Evolutionary conservation across 371 early-diverging fungal genomes (phyloP).

Genomic region (Capniomyces stellatus): DNA sequence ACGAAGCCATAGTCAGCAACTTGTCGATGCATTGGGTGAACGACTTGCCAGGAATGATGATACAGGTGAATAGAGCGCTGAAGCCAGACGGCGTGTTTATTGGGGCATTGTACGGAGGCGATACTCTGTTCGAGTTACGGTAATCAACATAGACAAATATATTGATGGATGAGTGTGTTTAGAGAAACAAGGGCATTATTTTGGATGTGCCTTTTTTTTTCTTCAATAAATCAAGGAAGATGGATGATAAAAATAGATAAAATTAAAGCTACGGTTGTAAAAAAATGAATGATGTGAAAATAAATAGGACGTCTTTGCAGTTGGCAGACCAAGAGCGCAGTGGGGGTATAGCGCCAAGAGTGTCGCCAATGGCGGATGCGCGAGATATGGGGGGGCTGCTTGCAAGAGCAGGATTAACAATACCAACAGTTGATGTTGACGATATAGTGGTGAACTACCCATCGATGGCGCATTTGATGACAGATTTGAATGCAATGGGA

Average conservation of each 20-base stretch:
- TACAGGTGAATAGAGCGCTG: slow-evolving; percentile 56
- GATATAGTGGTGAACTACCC: slow-evolving; percentile 85
- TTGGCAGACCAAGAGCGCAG: slow-evolving; percentile 79
- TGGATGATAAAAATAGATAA: too few relatives aligned
- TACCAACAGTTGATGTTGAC: slow-evolving; percentile 89
- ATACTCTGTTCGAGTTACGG: slow-evolving; percentile 81
- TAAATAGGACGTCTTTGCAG: slow-evolving; percentile 72
- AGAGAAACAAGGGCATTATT: too few relatives aligned
- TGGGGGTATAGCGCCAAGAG: slow-evolving; percentile 77
- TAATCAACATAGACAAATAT: too few relatives aligned
- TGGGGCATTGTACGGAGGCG: slow-evolving; percentile 84
- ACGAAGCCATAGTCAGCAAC: slow-evolving; percentile 74
- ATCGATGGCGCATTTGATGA: slow-evolving; percentile 73
- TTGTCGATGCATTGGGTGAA: slow-evolving; percentile 90
- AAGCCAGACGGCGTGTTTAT: slow-evolving; percentile 86
- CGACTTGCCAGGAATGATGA: slow-evolving; percentile 76
- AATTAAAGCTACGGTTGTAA: too few relatives aligned
- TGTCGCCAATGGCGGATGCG: slow-evolving; percentile 82
- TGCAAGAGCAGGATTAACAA: slow-evolving; percentile 62
- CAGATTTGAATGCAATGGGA: slow-evolving; percentile 83
- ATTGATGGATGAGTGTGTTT: too few relatives aligned
- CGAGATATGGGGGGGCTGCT: slow-evolving; percentile 66
- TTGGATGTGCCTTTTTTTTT: too few relatives aligned
- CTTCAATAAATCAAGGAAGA: too few relatives aligned
- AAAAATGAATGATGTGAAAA: too few relatives aligned